Evolutionary conservation across 257 asterid species (phyloP).

Genomic region (Solanum virginianum): DNA sequence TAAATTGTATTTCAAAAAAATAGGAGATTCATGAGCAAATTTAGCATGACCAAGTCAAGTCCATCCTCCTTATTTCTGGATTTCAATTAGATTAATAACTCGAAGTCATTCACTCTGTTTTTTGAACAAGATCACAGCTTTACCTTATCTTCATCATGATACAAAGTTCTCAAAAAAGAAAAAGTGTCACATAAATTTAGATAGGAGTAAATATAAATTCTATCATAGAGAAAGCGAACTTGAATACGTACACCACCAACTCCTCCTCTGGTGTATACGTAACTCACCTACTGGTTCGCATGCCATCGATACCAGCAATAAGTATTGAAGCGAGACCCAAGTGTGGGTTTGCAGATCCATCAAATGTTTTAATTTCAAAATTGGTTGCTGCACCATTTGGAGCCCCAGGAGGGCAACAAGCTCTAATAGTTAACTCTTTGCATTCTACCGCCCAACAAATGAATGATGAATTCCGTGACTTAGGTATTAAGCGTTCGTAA

Average conservation of each 20-base stretch:
- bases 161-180: too few relatives aligned
- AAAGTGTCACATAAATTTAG: too few relatives aligned
- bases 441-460: constrained; percentile 82
- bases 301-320: constrained; percentile 77
- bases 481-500: constrained; percentile 80
- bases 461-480: constrained; percentile 81
- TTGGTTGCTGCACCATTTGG: constrained; percentile 61
- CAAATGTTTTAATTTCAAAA: constrained; percentile 73
- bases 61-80: too few relatives aligned
- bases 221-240: too few relatives aligned
- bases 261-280: constrained; percentile 15
- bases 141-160: too few relatives aligned
- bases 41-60: too few relatives aligned
- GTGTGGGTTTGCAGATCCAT: constrained; percentile 83
- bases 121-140: too few relatives aligned
- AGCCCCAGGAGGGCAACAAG: constrained; percentile 78
- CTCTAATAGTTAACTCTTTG: constrained; percentile 67
- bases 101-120: too few relatives aligned
- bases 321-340: constrained; percentile 71
- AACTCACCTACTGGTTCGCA: constrained; percentile 70
- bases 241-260: constrained; percentile 47
- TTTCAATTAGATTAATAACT: too few relatives aligned
- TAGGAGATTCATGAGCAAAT: too few relatives aligned
- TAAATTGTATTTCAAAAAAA: too few relatives aligned
- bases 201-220: too few relatives aligned